Base-by-base conservation (phyloP, 345 rosid species). In the Salix exigua region DNA sequence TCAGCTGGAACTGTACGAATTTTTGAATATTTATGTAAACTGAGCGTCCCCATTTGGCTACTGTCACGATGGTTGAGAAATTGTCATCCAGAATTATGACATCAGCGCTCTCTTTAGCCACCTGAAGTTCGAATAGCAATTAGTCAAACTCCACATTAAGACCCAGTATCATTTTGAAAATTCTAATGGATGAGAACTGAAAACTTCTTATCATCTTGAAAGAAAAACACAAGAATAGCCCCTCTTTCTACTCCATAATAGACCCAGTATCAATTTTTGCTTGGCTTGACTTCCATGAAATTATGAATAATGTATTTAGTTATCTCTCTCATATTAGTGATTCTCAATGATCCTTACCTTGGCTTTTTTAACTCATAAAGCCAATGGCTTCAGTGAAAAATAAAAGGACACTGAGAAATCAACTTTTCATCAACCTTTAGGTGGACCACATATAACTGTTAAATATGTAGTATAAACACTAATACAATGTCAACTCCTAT, bases 71-170 rank as follows among this genome's bases (percentile, higher is more conserved):
- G 3, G 98, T 92, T 64, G 97, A 91, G 87, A 94, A 94, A 66
- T 94, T 94, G 81, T 94, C 98, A 60, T 94, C 98, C 71, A 92
- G 89, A 75, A 94, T 94, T 71, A 94, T 82, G 51, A 94, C 97
- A 87, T 94, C 98, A 2, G 98, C 98, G 68, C 98, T 94, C 91
- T 94, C 98, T 85, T 94, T 94, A 0, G 98, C 98, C 75, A 94
- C 98, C 98, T 94, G 84, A 63, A 80, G 76, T 81, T 74, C 70
- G 23, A 26, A 50, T 71, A 81, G 55, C 50, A 79, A 53, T 61
- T 38, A 66, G 5, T 66, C 65, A 79, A 68, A 73, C 38, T 64
- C 30, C 23, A 21, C 40, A 72, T 23, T 58, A 16, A 25, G 18
- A 40, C 65, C 18, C 21, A n/a, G 53, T 1, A 5, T 17, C 2